Base-by-base conservation (phyloP, 139 green algal species). In the Nannochloris sp. region DNA sequence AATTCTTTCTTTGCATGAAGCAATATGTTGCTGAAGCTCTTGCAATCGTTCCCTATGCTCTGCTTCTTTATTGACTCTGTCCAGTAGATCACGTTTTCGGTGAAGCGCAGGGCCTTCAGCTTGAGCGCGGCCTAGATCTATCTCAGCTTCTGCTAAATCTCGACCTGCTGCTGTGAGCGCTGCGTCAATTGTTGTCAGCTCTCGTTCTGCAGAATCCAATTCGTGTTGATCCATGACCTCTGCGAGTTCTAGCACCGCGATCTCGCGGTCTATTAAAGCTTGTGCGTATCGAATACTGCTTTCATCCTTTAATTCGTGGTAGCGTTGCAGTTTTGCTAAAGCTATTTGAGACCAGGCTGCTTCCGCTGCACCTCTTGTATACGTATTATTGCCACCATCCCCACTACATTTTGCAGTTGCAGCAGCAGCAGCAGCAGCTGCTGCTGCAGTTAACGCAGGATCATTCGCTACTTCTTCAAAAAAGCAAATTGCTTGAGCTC, bases 51-150 rank as follows among this genome's bases (percentile, higher is more conserved):
- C 83, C 2, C 85, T 64, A 75, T 92, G 83, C 79, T 92, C 86
- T 2, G 86, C 85, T 77, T 92, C 86, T 67, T 92, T 92, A 37
- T 51, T 33, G 35, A 70, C 75, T 51, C 87, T 87, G 60, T 92
- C 86, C 32, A 92, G 73, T 44, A 81, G 27, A 72, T 92, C 86
- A 33, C 74, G 73, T 68, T 87, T 90, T 54, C 86, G 74, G 70
- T 92, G 82, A 34, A 61, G 70, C 36, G 81, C 78, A 10, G 85
- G 85, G 3, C 85, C 85, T 58, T 90, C 82, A 9, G 72, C 73
- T 55, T 68, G 48, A 39, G 83, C 64, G 1, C 80, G 64, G 19
- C 44, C 27, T 36, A 81, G 75, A 68, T 91, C 85, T 0, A 67
- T 70, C 32, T 90, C 83, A 8, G 76, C 77, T 3, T 81, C 72